Conservation (phyloP, 495 filamentous ascomycete genomes). For the Clohesyomyces aquaticus region DNA sequence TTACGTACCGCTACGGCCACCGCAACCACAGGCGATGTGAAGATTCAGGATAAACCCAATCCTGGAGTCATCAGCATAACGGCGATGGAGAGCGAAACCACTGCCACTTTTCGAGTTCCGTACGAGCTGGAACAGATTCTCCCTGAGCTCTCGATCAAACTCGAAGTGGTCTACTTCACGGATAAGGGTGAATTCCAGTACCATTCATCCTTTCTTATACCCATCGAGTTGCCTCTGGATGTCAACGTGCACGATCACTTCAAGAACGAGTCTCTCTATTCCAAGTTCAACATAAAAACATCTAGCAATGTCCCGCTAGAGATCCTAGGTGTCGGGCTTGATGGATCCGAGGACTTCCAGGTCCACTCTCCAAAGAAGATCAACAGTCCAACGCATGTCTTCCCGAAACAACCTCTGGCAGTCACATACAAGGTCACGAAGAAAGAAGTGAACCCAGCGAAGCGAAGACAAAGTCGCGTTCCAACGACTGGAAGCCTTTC, state of each 20-base stretch:
- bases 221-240: constrained; percentile 76
- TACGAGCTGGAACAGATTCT: constrained; percentile 84
- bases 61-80: constrained; percentile 70
- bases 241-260: constrained; percentile 98
- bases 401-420: constrained; percentile 77
- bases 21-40: constrained; percentile 54
- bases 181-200: constrained; percentile 72
- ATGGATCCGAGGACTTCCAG: constrained; percentile 69
- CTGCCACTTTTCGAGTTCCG: constrained; percentile 67
- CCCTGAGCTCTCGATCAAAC: constrained; percentile 68
- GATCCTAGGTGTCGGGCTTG: constrained; percentile 69
- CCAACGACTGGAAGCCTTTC: constrained; percentile 55
- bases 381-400: constrained; percentile 63
- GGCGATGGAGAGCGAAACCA: constrained; percentile 55
- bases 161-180: constrained; percentile 80
- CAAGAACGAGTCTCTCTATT: constrained; percentile 79
- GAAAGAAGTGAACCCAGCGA: constrained; percentile 27
- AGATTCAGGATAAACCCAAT: constrained; percentile 62
- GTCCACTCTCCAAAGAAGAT: constrained; percentile 61
- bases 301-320: constrained; percentile 73
- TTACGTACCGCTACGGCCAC: constrained; percentile 74
- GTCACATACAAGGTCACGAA: constrained; percentile 76
- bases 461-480: constrained; percentile 14
- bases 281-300: constrained; percentile 84
- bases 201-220: constrained; percentile 63